Conservation (phyloP, 192 early-diverging fungal genomes). For the Podila minutissima region DNA sequence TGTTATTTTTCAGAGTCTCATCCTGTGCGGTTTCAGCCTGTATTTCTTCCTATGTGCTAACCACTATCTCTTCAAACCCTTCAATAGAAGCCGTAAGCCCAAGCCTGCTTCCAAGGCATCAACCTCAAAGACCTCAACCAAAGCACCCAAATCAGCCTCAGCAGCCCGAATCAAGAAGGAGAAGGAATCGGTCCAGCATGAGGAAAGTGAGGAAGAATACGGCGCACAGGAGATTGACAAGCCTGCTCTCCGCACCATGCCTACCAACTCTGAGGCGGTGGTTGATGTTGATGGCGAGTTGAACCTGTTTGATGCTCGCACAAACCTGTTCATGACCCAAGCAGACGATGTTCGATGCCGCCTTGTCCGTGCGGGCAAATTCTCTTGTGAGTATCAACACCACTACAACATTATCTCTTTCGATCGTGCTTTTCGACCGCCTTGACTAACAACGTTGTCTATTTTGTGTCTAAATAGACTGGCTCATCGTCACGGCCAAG, state of each 20-base stretch:
- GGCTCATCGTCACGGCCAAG: conserved; percentile 60
- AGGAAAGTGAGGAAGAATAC: conserved; percentile 20
- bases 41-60: not conserved
- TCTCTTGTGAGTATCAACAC: conserved; percentile 16
- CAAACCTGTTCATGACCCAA: conserved; percentile 64
- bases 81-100: not conserved
- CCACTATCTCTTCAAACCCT: not conserved
- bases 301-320: conserved; percentile 71
- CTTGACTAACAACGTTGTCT: not conserved
- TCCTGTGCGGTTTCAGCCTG: too few species aligned
- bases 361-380: conserved; percentile 27
- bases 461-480: conserved; percentile 43
- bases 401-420: not conserved
- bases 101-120: conserved; percentile 3
- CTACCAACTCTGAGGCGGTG: conserved; percentile 58
- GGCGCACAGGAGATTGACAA: conserved; percentile 17
- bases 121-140: conserved; percentile 3
- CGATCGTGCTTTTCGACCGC: not conserved
- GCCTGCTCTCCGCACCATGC: conserved; percentile 21
- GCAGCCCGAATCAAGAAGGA: conserved; percentile 17
- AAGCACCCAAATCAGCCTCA: conserved; percentile 2
- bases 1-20: not conserved
- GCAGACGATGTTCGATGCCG: conserved; percentile 39
- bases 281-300: conserved; percentile 64
- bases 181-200: conserved; percentile 41